Evolutionary conservation across 805 yeast genomes (phyloP), one percentile per base, ranked within the genome.

Genomic region (Danielia oregonensis): DNA sequence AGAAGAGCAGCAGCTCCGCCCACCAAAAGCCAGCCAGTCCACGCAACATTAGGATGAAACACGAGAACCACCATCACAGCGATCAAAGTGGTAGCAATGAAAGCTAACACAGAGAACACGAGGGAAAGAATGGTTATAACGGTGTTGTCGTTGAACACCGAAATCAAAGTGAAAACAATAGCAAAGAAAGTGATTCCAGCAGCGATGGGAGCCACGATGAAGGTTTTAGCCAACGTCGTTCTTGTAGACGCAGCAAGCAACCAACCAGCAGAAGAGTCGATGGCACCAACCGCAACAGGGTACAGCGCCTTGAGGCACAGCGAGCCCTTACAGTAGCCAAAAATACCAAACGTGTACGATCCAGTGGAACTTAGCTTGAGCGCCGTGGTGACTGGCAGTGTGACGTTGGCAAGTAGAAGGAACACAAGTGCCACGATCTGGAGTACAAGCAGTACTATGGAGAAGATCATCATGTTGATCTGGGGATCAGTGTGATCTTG

Each of bases 11-110:
- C 81, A 9, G 85, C 82, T 4, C 86, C 72, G 1, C 82, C 87
- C 18, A 83, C 70, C 49, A 81, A 64, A 22, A 80, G 53, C 89
- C 91, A 84, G 6, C 80, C 69, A n/a, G 79, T 69, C 89, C 89
- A 84, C 5, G 68, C 59, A 12, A 81, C 67, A 41, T 79, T 64
- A 6, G 93, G 93, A 46, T 67, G 72, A 54, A 80, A 84, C 11
- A 77, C 60, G 32, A 85, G 48, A 24, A 82, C 68, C 0, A 66
- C 63, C 18, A 79, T 70, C 8, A 84, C 58, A 35, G 82, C 74
- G 16, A 72, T 59, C 26, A 82, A 43, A 1, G 81, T 70, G 7
- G 86, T 60, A 8, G 72, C 65, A 11, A 78, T 40, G 52, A 82
- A 79, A 0, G 79, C 65, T 8, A 82, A 26, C 16, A 74, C 40